phyloP scores from a whole-genome alignment of 257 asterid genomes.

The Verbascum thapsus region DNA sequence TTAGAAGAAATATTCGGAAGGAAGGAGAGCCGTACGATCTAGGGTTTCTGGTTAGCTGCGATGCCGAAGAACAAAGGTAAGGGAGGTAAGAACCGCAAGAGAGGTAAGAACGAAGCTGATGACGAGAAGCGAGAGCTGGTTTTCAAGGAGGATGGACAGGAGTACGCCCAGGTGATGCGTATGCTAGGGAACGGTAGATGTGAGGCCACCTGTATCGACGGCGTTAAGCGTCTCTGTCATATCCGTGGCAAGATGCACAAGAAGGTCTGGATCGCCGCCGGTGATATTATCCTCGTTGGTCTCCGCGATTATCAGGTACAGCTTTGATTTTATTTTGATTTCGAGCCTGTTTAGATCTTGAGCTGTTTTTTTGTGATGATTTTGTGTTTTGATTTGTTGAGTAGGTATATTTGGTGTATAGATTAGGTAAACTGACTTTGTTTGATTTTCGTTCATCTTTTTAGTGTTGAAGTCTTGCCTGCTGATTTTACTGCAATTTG shows the following conservation, averaged over 20 bases:
- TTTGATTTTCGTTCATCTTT: not conserved
- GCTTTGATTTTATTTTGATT: too few relatives aligned
- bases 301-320: conserved; percentile 91
- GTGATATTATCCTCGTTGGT: conserved; percentile 88
- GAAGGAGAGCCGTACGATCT: conserved; percentile 33
- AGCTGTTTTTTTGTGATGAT: not conserved
- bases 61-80: conserved; percentile 99
- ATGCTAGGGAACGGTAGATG: conserved; percentile 96
- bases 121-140: conserved; percentile 95
- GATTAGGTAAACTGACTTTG: not conserved
- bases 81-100: conserved; percentile 96
- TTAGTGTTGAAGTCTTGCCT: not conserved
- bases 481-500: too few relatives aligned
- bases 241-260: conserved; percentile 97
- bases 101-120: conserved; percentile 96
- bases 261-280: conserved; percentile 96
- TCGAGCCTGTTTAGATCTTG: not conserved
- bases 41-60: conserved; percentile 37
- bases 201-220: conserved; percentile 84
- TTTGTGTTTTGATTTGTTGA: not conserved
- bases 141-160: conserved; percentile 92
- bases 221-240: conserved; percentile 82
- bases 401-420: not conserved
- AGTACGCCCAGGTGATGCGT: conserved; percentile 84
- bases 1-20: not conserved